Percentiles rank a stretch among this genome's conserved stretches.
Conservation (phyloP, 306 rosid species). For the Oemleria cerasiformis region DNA sequence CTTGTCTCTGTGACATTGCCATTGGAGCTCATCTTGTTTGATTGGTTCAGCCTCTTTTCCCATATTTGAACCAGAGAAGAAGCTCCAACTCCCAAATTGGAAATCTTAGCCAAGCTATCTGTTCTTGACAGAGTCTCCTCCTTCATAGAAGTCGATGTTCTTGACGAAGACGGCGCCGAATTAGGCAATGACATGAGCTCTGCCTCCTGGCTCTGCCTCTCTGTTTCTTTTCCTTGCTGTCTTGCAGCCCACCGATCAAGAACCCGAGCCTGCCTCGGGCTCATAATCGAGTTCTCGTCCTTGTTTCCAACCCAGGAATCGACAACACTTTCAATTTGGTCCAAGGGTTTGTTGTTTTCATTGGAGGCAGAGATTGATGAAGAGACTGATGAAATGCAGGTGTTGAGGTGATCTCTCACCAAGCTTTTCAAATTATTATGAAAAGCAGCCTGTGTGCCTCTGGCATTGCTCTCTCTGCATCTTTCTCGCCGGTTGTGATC, state of each 20-base stretch:
- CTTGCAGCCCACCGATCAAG: background rate
- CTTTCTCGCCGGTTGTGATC: slow-evolving; percentile 55
- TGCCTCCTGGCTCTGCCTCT: slow-evolving; percentile 22
- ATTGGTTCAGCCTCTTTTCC: slow-evolving; percentile 71
- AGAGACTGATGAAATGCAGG: slow-evolving; percentile 39
- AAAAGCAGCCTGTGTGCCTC: slow-evolving; percentile 35
- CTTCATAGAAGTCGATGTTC: slow-evolving; percentile 25
- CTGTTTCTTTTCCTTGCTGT: background rate
- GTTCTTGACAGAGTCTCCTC: slow-evolving; percentile 25
- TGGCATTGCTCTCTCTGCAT: slow-evolving; percentile 40
- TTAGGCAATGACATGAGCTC: slow-evolving; percentile 20
- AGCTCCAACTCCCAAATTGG: slow-evolving; percentile 64
- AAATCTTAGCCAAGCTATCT: slow-evolving; percentile 21
- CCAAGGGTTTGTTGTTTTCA: slow-evolving; percentile 16
- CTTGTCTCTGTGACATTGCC: background rate
- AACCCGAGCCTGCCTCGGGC: slow-evolving; percentile 23
- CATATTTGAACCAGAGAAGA: slow-evolving; percentile 87
- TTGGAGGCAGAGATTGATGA: slow-evolving; percentile 31
- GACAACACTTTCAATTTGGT: background rate
- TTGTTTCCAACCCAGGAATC: slow-evolving; percentile 26
- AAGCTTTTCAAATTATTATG: slow-evolving; percentile 51
- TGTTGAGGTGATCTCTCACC: slow-evolving; percentile 51
- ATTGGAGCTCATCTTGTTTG: slow-evolving; percentile 22
- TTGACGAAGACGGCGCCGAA: slow-evolving; percentile 11
- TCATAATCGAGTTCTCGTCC: background rate